Base-by-base conservation (phyloP, 768 basidiomycete genomes). In the Lactarius quietus region DNA sequence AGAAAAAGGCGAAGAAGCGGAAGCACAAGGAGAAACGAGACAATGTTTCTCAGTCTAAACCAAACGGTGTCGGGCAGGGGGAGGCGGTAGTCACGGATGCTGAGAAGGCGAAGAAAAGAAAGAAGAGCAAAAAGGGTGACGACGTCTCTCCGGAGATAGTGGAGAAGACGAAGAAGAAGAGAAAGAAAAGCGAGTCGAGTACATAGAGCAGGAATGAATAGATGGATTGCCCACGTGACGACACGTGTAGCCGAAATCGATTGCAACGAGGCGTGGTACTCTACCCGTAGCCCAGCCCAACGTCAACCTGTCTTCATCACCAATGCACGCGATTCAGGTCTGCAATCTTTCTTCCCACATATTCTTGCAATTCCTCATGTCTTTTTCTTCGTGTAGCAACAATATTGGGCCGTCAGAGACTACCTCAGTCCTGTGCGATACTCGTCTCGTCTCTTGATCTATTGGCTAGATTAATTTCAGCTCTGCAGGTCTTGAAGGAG, bases 391-490 rank as follows among this genome's bases (percentile, higher is more conserved):
- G 4, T 9, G n/a, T 58, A 71, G 95, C 90, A 92, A 79, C 92
- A 94, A 81, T 89, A 89, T 76, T 95, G 92, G 88, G 87, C 91
- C 18, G 87, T 97, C 65, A 87, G 96, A 71, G 96, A 98, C 75
- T 95, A 96, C 76, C 88, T 98, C 65, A 90, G 88, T 71, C 92
- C 92, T 23, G 92, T 93, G 77, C 75, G 89, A 79, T 69, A 57
- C 33, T 55, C 38, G 43, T 56, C 65, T 66, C 57, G 66, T 68
- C 67, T 56, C 12, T 59, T 45, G 64, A 70, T 67, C 67, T 72
- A 73, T 67, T 73, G 76, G 67, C 75, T 67, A 71, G 69, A 74
- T 74, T 72, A 65, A 70, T 74, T 45, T 68, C 70, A 51, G 53
- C 52, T 33, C 68, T 35, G 4, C 75, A 97, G 94, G 95, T 99